Base-by-base conservation (phyloP, 2,329 filamentous ascomycete species). In the Cryoendolithus antarcticus region DNA sequence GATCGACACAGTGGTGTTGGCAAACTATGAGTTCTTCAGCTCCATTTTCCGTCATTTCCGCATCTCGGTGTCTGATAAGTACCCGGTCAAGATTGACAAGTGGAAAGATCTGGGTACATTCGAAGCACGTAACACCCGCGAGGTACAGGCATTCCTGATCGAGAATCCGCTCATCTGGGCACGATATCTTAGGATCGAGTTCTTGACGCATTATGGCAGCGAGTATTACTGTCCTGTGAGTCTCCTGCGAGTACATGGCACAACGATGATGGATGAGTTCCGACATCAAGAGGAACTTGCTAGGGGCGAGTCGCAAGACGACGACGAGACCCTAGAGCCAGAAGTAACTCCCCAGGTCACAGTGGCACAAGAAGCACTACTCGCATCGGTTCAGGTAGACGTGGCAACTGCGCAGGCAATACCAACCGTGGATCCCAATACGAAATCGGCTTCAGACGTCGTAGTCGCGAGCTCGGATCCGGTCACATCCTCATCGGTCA, bases 1-100 rank as follows among this genome's bases (percentile, higher is more conserved):
- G 33, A 82, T 98, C 42, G 91, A 98, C 57, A 98, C 91, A 0
- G 71, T 98, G 31, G 91, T 96, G n/a, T 71, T 98, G 39, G 91
- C 89, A 45, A 98, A 98, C 59, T 98, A 93, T 53, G 91, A 98
- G 60, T 98, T 98, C 67, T 98, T 98, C 67, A 94, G 86, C 40
- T 95, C 86, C 57, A 95, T 93, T 73, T 83, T 96, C 51, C 81
- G 86, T 38, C 82, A 80, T 35, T 95, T 98, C 60, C 75, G 83
- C 37, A 77, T 96, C 49, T 93, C 85, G 57, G 89, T 95, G 35
- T 93, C 88, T 42, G 91, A 96, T 63, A 78, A 86, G 41, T 96
- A 95, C 60, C 91, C 91, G 1, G 83, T 91, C 39, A 96, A 95
- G 61, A 62, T 75, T 40, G 88, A 94, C 36, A 85, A 91, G 50